phyloP scores from a whole-genome alignment of 306 rosid genomes.

The Acacia confusa region DNA sequence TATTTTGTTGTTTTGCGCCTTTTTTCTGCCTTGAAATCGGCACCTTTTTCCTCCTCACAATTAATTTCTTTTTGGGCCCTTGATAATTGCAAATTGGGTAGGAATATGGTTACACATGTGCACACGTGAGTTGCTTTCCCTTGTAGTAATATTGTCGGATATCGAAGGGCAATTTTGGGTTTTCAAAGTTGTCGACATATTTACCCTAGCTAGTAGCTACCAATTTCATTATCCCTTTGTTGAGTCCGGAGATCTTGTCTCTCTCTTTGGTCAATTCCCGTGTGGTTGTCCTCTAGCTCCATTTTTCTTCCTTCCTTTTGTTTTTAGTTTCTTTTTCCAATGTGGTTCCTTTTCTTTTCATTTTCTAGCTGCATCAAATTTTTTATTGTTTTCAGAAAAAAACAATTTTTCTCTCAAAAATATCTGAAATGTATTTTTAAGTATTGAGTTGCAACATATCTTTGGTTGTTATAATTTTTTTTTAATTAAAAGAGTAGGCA shows the following conservation, averaged over 20 bases:
- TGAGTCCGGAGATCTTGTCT: slow-evolving; percentile 24
- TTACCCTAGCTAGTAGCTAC: neutral
- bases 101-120: slow-evolving; percentile 37
- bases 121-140: slow-evolving; percentile 34
- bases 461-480: rapidly evolving
- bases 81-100: slow-evolving; percentile 48
- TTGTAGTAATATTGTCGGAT: slow-evolving; percentile 9
- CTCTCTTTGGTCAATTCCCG: slow-evolving; percentile 32
- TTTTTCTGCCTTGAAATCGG: slow-evolving; percentile 47
- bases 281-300: slow-evolving; percentile 39
- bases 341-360: neutral
- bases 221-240: neutral
- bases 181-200: slow-evolving; percentile 25
- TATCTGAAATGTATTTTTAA: too few relatives aligned
- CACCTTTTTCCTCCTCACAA: slow-evolving; percentile 28
- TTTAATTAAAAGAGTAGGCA: too few relatives aligned
- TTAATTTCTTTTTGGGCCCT: slow-evolving; percentile 25
- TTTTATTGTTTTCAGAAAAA: too few relatives aligned
- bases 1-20: slow-evolving; percentile 67
- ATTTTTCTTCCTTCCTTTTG: neutral
- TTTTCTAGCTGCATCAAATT: too few relatives aligned
- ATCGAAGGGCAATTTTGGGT: slow-evolving; percentile 26
- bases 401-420: too few relatives aligned
- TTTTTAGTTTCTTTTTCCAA: neutral
- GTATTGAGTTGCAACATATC: too few relatives aligned